phyloP scores from a whole-genome alignment of 495 filamentous ascomycete genomes.

The Penicillium coffeae region DNA sequence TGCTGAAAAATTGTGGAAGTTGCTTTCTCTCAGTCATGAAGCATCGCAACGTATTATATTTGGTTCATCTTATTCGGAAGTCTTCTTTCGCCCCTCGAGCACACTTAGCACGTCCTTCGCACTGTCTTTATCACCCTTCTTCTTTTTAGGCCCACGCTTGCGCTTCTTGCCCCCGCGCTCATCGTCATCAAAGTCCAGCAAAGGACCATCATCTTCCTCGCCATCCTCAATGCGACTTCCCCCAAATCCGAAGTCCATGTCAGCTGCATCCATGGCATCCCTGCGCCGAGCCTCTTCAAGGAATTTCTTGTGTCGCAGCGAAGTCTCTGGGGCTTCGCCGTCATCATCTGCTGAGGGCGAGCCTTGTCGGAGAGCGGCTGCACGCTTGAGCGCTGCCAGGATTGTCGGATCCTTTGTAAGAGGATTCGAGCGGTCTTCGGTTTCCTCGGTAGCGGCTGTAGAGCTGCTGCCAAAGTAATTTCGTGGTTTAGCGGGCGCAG shows the following conservation, averaged over 20 bases:
- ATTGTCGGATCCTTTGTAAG: slow-evolving; percentile 70
- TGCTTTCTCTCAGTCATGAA: no score
- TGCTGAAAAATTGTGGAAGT: no score
- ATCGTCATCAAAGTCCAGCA: slow-evolving; percentile 58
- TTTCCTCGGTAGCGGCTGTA: slow-evolving; percentile 28
- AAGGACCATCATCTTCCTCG: slow-evolving; percentile 66
- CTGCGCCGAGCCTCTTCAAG: slow-evolving; percentile 54
- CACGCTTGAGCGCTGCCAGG: slow-evolving; percentile 80
- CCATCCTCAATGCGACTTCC: slow-evolving; percentile 77
- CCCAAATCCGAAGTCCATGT: slow-evolving; percentile 93
- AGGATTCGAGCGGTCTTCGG: slow-evolving; percentile 51
- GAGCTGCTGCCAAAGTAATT: slow-evolving; percentile 38
- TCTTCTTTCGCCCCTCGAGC: slow-evolving; percentile 63
- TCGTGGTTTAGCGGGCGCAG: slow-evolving; percentile 25
- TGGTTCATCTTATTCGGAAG: no score
- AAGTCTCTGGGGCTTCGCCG: slow-evolving; percentile 47
- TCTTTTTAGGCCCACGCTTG: slow-evolving; percentile 82
- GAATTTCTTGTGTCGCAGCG: slow-evolving; percentile 68
- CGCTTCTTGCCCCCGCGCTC: slow-evolving; percentile 57
- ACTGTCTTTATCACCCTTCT: slow-evolving; percentile 79
- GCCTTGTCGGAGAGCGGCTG: slow-evolving; percentile 63
- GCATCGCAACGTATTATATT: no score
- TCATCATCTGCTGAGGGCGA: slow-evolving; percentile 33
- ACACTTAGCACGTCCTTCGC: slow-evolving; percentile 76
- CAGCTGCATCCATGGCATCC: slow-evolving; percentile 78